Base-by-base conservation (phyloP, 1,284 basidiomycete species). In the Heterobasidion parviporum region DNA sequence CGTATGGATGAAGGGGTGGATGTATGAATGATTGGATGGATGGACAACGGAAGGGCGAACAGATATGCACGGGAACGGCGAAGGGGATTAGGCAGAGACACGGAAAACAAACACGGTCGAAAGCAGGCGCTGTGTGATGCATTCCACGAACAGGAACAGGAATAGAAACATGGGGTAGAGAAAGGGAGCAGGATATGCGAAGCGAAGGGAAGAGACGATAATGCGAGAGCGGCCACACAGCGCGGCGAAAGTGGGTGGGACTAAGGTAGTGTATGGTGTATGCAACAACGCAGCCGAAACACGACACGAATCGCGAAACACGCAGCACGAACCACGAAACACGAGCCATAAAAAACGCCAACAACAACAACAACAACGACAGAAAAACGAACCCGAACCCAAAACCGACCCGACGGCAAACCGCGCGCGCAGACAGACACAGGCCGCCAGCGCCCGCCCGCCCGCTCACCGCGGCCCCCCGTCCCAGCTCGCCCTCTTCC, bases 401-500 rank as follows among this genome's bases (percentile, higher is more conserved):
- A 8, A 12, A 18, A 15, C 18, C 48, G 6, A 59, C 33, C 12
- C 33, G 1, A 15, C 10, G 35, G 33, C 9, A 32, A 14, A 41
- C n/a, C 36, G 33, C 16, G 15, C 34, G 38, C 9, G n/a, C 12
- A 36, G 50, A 52, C 50, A 4, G 50, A 10, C 2, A 35, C 18
- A 32, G 7, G 46, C 50, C 50, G 16, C 50, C 50, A 15, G n/a
- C 2, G n/a, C 50, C 38, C 3, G 38, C 10, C 38, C 5, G n/a
- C 38, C 38, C 38, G n/a, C 10, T 65, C 61, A 68, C n/a, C 64
- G 64, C 36, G 63, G 63, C 2, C 72, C 74, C 6, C 86, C 85
- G 66, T 88, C 87, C 86, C 87, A 88, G 66, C 86, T 89, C 46
- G 81, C 81, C 65, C 86, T 75, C 75, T 89, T 88, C 63, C 85